These are phyloP conservation scores for Panicum miliaceum DNA, from an alignment of 176 grass and related monocot species.

Conservation along the genomic window DNA sequence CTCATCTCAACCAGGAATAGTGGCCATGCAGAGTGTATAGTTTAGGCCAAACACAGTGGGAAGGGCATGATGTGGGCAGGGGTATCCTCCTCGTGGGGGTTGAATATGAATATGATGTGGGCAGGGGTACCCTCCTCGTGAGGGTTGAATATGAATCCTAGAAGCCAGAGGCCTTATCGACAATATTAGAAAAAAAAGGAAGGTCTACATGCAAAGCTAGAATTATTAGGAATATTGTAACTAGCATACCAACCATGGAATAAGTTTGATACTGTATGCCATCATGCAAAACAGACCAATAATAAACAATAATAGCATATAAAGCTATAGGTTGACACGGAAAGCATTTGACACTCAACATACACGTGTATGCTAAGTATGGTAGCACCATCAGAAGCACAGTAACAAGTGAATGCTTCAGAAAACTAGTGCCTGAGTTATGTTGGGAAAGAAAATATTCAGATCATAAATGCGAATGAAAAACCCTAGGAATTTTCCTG, in stretches of 20 bases:
- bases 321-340: not conserved
- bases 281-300: not conserved
- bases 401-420: not conserved
- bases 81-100: not conserved
- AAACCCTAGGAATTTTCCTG: too few species aligned
- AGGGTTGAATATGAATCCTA: too few species aligned
- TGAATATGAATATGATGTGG: not conserved
- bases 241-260: not conserved
- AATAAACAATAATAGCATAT: not conserved
- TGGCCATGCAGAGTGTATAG: not conserved
- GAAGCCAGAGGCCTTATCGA: not conserved
- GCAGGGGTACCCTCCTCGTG: not conserved
- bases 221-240: not conserved
- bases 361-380: not conserved
- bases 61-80: not conserved
- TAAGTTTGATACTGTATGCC: not conserved
- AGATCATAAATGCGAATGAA: not conserved
- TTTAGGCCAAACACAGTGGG: not conserved
- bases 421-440: not conserved
- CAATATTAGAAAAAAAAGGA: slow-evolving; percentile 13
- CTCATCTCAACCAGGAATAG: slow-evolving; percentile 10
- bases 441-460: not conserved
- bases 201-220: not conserved
- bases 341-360: slow-evolving; percentile 1
- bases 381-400: not conserved